These are phyloP conservation scores for Pleurotus tuoliensis DNA, from an alignment of 768 basidiomycete species.

Conservation along the genomic window DNA sequence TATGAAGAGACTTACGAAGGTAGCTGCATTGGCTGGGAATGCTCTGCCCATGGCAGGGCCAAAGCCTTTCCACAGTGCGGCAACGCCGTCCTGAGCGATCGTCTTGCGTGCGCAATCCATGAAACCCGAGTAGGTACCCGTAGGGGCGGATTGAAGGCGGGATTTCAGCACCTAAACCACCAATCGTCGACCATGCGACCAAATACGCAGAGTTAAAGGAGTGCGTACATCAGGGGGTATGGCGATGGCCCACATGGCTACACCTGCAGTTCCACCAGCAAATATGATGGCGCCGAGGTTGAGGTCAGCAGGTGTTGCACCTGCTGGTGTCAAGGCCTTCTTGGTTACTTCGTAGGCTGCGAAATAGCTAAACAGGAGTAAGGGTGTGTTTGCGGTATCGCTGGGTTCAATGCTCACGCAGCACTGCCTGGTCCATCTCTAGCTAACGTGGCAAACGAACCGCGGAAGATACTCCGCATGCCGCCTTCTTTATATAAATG, in stretches of 20 bases:
- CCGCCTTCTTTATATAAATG: constrained; percentile 95
- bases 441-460: constrained; percentile 88
- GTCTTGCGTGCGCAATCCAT: constrained; percentile 91
- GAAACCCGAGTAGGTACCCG: constrained; percentile 93
- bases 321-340: constrained; percentile 76
- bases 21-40: constrained; percentile 96
- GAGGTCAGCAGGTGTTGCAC: constrained; percentile 74
- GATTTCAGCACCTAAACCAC: constrained; percentile 84
- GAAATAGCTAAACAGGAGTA: constrained; percentile 69
- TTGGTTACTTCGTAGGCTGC: constrained; percentile 96
- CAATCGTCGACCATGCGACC: background rate
- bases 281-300: constrained; percentile 84
- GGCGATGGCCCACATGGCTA: constrained; percentile 97
- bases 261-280: constrained; percentile 91
- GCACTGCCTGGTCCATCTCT: constrained; percentile 97
- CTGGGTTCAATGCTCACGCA: constrained; percentile 54
- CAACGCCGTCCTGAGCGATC: constrained; percentile 81
- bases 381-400: no score
- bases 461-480: constrained; percentile 85
- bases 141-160: constrained; percentile 92
- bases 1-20: constrained; percentile 61
- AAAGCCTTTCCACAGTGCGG: constrained; percentile 94
- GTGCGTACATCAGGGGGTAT: constrained; percentile 90
- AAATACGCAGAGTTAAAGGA: background rate
- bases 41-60: constrained; percentile 96